Evolutionary conservation across 179 eudicot genomes (phyloP).

Genomic region (Silene coronaria): DNA sequence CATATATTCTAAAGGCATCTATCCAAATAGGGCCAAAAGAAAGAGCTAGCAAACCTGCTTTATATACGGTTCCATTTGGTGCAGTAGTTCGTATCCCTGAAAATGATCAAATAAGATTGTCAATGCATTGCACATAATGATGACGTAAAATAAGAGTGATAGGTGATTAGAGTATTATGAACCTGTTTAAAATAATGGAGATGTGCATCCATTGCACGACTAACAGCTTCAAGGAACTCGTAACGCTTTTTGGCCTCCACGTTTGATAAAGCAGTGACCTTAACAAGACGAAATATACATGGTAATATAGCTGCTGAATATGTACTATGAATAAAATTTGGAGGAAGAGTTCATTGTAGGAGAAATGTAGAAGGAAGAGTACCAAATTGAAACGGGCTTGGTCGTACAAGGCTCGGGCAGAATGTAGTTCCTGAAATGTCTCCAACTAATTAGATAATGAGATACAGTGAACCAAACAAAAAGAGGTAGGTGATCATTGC

Average conservation of each 20-base stretch:
- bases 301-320: conserved; percentile 1
- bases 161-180: conserved; percentile 5
- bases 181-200: conserved; percentile 90
- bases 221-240: conserved; percentile 81
- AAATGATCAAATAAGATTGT: conserved; percentile 15
- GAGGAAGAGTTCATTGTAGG: conserved; percentile 1
- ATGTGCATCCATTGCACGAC: conserved; percentile 85
- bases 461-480: conserved; percentile 17
- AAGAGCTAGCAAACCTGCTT: conserved; percentile 51
- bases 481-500: conserved; percentile 28
- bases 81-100: conserved; percentile 88
- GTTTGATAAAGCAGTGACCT: conserved; percentile 71
- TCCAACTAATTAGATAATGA: conserved; percentile 55
- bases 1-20: not conserved
- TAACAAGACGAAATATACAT: conserved; percentile 14
- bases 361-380: conserved; percentile 9
- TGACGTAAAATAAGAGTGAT: conserved; percentile 3
- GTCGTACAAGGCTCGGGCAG: conserved; percentile 73
- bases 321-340: not conserved
- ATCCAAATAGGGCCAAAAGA: conserved; percentile 6
- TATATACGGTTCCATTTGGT: conserved; percentile 83
- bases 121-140: conserved; percentile 7
- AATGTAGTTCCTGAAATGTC: conserved; percentile 81
- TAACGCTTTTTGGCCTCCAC: conserved; percentile 83
- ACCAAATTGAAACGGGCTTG: conserved; percentile 90